Base-by-base conservation (phyloP, 495 filamentous ascomycete genomes). In the Astrothelium macrocarpum region DNA sequence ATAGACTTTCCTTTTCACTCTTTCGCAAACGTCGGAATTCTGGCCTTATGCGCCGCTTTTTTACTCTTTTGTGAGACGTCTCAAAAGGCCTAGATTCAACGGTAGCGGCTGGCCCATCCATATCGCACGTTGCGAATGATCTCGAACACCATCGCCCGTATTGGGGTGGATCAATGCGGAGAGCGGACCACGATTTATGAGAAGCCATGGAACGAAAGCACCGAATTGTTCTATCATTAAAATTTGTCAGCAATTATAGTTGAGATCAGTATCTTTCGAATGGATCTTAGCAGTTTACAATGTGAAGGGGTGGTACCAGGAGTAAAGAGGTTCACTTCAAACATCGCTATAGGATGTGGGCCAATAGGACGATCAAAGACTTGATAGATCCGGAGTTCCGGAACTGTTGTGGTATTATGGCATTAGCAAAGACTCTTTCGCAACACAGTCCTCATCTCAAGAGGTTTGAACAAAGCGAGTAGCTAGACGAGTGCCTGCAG, bases 291-390 rank as follows among this genome's bases (percentile, higher is more conserved):
- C 34, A 5, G 34, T 14, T 14, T 14, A 39, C 14, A 5, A 39
- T 5, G 34, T 5, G 34, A 11, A 32, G 29, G 34, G 5, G 5
- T 14, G 31, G 16, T 67, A 71, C 84, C 84, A 0, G 91, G 91
- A 0, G 86, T 90, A 72, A 91, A 88, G 31, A 96, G 42, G 66
- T 94, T 94, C 18, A 96, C 92, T 73, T 96, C 91, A 67, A 96
- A 90, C 91, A 96, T 96, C 53, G 84, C 89, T 0, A 90, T 75
- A 0, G 87, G 86, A 69, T 96, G 91, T 1, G 91, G 91, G 0
- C 91, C 91, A 5, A 96, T 71, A 2, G 90, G 90, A 43, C 77
- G 71, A 67, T 94, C 86, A 79, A 82, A 95, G 66, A 95, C 77
- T 1, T 73, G 76, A 72, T 96, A 96, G 68, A 95, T 86, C 46